Conservation (phyloP, 2,329 filamentous ascomycete genomes). For the Chrysosporium keratinophilum region DNA sequence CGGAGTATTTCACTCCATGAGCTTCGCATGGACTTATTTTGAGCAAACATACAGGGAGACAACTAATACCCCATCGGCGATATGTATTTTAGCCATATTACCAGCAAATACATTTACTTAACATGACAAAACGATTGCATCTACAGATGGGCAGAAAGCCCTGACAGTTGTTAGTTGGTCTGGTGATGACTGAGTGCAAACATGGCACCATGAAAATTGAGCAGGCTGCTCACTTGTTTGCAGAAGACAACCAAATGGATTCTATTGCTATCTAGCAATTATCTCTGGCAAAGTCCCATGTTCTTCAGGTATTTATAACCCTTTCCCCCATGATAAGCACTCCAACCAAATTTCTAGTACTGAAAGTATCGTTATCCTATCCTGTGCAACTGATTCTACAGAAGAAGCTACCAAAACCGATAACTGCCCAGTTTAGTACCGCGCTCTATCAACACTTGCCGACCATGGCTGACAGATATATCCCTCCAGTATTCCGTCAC, state of each 20-base stretch:
- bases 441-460: neutral
- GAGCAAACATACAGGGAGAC: neutral
- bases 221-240: too few relatives aligned
- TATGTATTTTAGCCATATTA: neutral
- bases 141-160: too few relatives aligned
- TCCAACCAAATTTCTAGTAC: too few relatives aligned
- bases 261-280: too few relatives aligned
- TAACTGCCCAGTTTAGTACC: neutral
- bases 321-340: too few relatives aligned
- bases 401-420: too few relatives aligned
- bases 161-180: neutral
- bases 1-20: neutral
- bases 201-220: neutral
- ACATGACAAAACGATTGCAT: neutral
- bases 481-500: slow-evolving; percentile 10
- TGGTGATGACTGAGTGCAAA: neutral
- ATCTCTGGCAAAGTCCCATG: too few relatives aligned
- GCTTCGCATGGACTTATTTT: neutral
- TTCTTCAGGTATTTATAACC: too few relatives aligned
- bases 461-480: slow-evolving; percentile 4
- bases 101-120: neutral
- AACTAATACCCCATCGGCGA: neutral
- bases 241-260: too few relatives aligned
- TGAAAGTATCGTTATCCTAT: too few relatives aligned
- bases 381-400: too few relatives aligned